phyloP scores from a whole-genome alignment of 2,329 filamentous ascomycete genomes.

The Colletotrichum spaethianum region DNA sequence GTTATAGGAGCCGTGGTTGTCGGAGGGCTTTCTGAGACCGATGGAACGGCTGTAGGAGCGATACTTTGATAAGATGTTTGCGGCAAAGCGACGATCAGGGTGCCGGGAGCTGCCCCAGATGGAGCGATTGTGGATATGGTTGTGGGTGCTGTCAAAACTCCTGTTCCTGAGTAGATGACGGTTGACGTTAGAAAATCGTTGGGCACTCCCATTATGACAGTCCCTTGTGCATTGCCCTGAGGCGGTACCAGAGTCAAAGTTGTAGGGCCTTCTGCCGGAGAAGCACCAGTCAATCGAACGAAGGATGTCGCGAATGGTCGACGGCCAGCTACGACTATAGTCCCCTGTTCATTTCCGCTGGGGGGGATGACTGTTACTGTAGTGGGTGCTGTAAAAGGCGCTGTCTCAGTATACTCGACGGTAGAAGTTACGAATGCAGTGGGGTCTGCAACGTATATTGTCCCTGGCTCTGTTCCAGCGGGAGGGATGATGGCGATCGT shows the following conservation, averaged over 20 bases:
- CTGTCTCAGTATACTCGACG: constrained; percentile 9
- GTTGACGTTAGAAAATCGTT: constrained; percentile 4
- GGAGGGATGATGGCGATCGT: constrained; percentile 19
- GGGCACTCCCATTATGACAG: constrained; percentile 5
- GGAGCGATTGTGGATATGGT: constrained; percentile 16
- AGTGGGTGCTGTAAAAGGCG: not conserved
- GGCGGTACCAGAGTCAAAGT: constrained; percentile 10
- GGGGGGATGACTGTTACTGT: constrained; percentile 32
- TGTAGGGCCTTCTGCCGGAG: constrained; percentile 1
- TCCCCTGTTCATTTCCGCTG: constrained; percentile 14
- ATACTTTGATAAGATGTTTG: not conserved
- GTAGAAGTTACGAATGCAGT: constrained; percentile 30
- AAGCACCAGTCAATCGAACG: not conserved
- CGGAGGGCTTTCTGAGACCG: not conserved
- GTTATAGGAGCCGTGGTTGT: not conserved
- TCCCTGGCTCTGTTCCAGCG: constrained; percentile 27
- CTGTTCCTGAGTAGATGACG: constrained; percentile 5
- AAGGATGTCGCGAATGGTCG: constrained; percentile 5
- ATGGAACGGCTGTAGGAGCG: not conserved
- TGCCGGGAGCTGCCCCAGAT: constrained; percentile 3
- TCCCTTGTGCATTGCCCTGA: not conserved
- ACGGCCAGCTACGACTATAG: constrained; percentile 18
- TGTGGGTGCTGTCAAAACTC: not conserved
- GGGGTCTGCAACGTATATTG: constrained; percentile 27
- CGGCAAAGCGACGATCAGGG: constrained; percentile 10